Conservation (phyloP, 2,329 filamentous ascomycete genomes). For the Neofusicoccum ribis region DNA sequence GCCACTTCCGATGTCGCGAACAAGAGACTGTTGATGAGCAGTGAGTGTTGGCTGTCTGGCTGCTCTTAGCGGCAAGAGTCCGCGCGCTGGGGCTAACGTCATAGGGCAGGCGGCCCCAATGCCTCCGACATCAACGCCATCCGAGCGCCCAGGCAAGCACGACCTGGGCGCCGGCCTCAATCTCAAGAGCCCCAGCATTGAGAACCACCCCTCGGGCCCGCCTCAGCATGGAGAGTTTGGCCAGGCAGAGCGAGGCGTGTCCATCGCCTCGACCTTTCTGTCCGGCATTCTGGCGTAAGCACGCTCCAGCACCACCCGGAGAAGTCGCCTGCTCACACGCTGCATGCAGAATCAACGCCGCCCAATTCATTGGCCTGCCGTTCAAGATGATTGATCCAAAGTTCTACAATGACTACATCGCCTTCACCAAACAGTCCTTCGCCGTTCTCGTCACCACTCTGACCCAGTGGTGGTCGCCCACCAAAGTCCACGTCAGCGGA, state of each 20-base stretch:
- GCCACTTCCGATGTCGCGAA: not conserved
- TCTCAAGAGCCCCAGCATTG: conserved; percentile 44
- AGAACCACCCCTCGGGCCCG: conserved; percentile 45
- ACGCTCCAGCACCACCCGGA: not conserved
- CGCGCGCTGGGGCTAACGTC: not conserved
- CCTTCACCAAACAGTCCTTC: conserved; percentile 81
- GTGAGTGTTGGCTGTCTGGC: not conserved
- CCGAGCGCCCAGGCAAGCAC: conserved; percentile 31
- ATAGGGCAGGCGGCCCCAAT: not conserved
- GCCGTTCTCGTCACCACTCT: conserved; percentile 75
- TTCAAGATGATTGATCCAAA: conserved; percentile 75
- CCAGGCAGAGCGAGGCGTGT: conserved; percentile 52
- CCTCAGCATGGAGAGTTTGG: conserved; percentile 49
- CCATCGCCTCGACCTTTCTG: conserved; percentile 51
- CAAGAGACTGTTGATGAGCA: not conserved
- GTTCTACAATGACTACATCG: conserved; percentile 83
- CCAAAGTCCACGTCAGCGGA: conserved; percentile 77
- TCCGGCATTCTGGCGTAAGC: conserved; percentile 50
- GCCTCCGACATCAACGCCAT: conserved; percentile 19
- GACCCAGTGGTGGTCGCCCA: conserved; percentile 87
- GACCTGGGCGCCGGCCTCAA: conserved; percentile 46
- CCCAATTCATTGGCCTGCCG: conserved; percentile 74
- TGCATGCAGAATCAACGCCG: conserved; percentile 53
- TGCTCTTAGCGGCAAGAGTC: not conserved
- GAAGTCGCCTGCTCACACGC: not conserved